Evolutionary conservation across 495 filamentous ascomycete genomes (phyloP).

Genomic region (Neurospora tetrasperma): DNA sequence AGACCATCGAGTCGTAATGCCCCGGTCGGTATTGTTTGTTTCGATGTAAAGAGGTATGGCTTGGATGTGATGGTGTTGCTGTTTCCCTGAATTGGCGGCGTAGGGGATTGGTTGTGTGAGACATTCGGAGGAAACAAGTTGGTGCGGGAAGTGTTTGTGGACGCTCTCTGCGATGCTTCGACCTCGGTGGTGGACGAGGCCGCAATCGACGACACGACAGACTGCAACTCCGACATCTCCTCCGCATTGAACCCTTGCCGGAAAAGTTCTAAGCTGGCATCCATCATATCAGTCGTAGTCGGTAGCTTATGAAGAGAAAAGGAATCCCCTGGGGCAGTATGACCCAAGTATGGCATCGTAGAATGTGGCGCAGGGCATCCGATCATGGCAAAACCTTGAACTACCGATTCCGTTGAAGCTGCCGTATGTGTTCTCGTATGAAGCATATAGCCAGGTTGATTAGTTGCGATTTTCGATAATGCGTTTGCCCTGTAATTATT

Average conservation of each 20-base stretch:
- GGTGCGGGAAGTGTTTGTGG: conserved; percentile 22
- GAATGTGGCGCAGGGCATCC: conserved; percentile 2
- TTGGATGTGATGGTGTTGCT: conserved; percentile 1
- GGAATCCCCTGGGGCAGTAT: conserved; percentile 3
- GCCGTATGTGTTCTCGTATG: conserved; percentile 14
- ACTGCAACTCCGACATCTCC: conserved; percentile 13
- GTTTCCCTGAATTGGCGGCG: background rate
- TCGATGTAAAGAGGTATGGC: conserved; percentile 15
- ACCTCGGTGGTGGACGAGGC: conserved; percentile 13
- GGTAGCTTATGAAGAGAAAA: conserved; percentile 9
- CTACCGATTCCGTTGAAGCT: conserved; percentile 5
- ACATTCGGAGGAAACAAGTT: conserved; percentile 14
- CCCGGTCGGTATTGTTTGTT: conserved; percentile 3
- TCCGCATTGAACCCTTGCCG: conserved; percentile 13
- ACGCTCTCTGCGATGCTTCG: conserved; percentile 9
- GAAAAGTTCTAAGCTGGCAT: conserved; percentile 16
- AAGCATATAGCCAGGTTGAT: background rate
- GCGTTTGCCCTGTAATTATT: conserved; percentile 10
- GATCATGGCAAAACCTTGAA: conserved; percentile 8
- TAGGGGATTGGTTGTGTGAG: conserved; percentile 4
- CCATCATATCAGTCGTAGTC: background rate
- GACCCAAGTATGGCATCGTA: conserved; percentile 6
- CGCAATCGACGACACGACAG: conserved; percentile 16
- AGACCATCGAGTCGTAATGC: conserved; percentile 2
- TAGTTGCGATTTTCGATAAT: background rate